A percentile compares a stretch with the other conserved stretches of the same genome.
Conservation (phyloP, 1,284 basidiomycete genomes). For the Amylostereum areolatum region DNA sequence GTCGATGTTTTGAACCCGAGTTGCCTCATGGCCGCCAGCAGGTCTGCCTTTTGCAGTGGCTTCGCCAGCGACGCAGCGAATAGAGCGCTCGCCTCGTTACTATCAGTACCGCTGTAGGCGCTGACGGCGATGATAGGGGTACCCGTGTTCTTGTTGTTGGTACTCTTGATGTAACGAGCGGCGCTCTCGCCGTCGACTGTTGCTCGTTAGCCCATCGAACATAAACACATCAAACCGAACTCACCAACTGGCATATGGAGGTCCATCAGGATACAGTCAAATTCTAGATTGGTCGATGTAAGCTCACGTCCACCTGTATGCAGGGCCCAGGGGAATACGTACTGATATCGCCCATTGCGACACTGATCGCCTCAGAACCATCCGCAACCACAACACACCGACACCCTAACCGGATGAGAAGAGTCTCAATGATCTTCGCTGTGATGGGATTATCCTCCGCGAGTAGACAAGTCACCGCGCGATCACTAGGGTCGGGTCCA, state of each 20-base stretch:
- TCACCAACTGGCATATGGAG: slow-evolving; percentile 84
- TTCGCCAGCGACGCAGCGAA: slow-evolving; percentile 86
- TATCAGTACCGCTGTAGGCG: slow-evolving; percentile 70
- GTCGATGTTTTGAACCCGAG: slow-evolving; percentile 87
- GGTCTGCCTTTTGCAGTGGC: slow-evolving; percentile 81
- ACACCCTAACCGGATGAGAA: slow-evolving; percentile 89
- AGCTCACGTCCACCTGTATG: not conserved
- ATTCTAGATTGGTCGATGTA: slow-evolving; percentile 44
- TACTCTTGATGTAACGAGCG: slow-evolving; percentile 89
- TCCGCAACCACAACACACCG: slow-evolving; percentile 92
- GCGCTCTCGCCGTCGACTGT: slow-evolving; percentile 88
- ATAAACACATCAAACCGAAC: slow-evolving; percentile 24
- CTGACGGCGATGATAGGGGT: slow-evolving; percentile 92
- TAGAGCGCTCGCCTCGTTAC: slow-evolving; percentile 62
- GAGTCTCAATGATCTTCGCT: slow-evolving; percentile 91
- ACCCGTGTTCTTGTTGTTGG: slow-evolving; percentile 84
- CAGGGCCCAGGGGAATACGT: slow-evolving; percentile 32
- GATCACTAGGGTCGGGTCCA: slow-evolving; percentile 65
- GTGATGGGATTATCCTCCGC: slow-evolving; percentile 98
- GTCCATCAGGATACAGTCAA: slow-evolving; percentile 87
- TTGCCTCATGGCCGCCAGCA: slow-evolving; percentile 74
- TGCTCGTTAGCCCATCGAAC: slow-evolving; percentile 3
- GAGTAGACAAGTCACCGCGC: slow-evolving; percentile 85
- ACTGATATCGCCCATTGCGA: slow-evolving; percentile 96
- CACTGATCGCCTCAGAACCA: slow-evolving; percentile 93